Evolutionary conservation across 352 stramenopile species (phyloP).

Genomic region (Aphanomyces stellatus): DNA sequence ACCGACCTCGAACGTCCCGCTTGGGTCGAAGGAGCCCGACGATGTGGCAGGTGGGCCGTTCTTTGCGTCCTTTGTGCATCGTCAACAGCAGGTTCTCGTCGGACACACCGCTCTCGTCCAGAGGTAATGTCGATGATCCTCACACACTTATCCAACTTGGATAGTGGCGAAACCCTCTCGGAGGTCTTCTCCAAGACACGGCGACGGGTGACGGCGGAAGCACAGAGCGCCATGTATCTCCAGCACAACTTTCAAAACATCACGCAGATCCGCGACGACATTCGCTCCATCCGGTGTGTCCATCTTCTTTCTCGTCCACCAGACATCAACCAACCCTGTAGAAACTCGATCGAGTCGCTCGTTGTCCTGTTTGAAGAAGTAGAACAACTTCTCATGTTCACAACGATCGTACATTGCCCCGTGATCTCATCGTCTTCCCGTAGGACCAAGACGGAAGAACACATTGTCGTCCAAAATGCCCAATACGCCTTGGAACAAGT

Average conservation of each 20-base stretch:
- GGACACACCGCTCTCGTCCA: conserved; percentile 1
- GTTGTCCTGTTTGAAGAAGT: conserved; percentile 39
- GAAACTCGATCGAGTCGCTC: conserved; percentile 16
- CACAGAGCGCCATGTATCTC: conserved; percentile 10
- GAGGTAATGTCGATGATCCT: background rate
- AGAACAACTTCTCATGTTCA: conserved; percentile 48
- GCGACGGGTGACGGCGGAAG: conserved; percentile 14
- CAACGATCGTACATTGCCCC: background rate
- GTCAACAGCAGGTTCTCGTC: conserved; percentile 6
- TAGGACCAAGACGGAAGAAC: conserved; percentile 58
- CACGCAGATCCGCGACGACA: conserved; percentile 12
- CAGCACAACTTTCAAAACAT: conserved; percentile 20
- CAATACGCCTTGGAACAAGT: conserved; percentile 46
- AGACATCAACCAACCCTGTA: background rate
- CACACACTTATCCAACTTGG: background rate
- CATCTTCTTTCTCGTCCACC: background rate
- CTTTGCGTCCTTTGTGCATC: conserved; percentile 16
- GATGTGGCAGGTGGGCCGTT: conserved; percentile 14
- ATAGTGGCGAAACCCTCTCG: conserved; percentile 5
- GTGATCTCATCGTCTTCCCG: background rate
- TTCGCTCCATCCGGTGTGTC: conserved; percentile 14
- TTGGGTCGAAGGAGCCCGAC: conserved; percentile 15
- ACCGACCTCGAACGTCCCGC: background rate
- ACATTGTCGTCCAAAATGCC: conserved; percentile 61
- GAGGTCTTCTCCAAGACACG: conserved; percentile 1